Evolutionary conservation across 306 rosid genomes (phyloP).

Genomic region (Mimosa pudica): DNA sequence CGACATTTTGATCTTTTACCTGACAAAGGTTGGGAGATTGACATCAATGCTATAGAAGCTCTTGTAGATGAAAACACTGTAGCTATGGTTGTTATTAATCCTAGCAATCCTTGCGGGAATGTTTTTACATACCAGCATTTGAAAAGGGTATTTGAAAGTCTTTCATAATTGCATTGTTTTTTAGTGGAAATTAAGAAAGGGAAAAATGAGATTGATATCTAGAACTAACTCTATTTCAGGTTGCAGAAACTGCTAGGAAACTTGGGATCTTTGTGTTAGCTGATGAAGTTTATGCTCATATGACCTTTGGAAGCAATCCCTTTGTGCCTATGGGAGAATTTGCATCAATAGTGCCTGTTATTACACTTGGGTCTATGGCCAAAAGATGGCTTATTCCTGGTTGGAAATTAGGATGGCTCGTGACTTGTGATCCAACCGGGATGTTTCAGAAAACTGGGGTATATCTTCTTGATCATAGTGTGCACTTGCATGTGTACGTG

Average conservation of each 20-base stretch:
- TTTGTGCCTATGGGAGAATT: conserved; percentile 70
- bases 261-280: conserved; percentile 58
- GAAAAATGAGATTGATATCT: conserved; percentile 20
- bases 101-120: conserved; percentile 71
- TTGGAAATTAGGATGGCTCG: conserved; percentile 74
- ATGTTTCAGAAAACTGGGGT: conserved; percentile 59
- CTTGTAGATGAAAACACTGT: conserved; percentile 63
- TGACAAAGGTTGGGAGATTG: conserved; percentile 63
- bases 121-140: conserved; percentile 62
- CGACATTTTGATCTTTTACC: conserved; percentile 65
- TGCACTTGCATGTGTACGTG: not conserved
- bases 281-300: conserved; percentile 67
- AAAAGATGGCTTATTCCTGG: conserved; percentile 77
- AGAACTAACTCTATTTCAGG: conserved; percentile 29
- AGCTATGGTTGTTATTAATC: conserved; percentile 66
- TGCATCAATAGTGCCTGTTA: conserved; percentile 54
- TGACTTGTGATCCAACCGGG: conserved; percentile 53
- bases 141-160: conserved; percentile 41
- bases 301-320: conserved; percentile 56
- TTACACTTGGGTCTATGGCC: conserved; percentile 61
- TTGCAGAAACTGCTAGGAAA: conserved; percentile 65
- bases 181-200: conserved; percentile 26
- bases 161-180: not conserved
- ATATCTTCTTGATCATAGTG: not conserved
- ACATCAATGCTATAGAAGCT: conserved; percentile 58